These are phyloP conservation scores for Fistulina hepatica DNA, from an alignment of 1,284 basidiomycete species.

Conservation along the genomic window DNA sequence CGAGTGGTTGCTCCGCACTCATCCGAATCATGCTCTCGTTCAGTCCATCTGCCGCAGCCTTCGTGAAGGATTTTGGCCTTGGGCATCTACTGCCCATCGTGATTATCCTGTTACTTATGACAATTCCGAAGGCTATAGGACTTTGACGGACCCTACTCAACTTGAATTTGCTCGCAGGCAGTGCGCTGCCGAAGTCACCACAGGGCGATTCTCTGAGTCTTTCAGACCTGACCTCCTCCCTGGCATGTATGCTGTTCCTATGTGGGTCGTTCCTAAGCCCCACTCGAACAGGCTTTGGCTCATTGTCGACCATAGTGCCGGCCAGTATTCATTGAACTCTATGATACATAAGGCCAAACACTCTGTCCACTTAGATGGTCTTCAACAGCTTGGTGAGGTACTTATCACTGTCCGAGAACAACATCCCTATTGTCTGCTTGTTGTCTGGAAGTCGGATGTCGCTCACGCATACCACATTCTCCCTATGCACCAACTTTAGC, in stretches of 20 bases:
- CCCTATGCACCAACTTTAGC: slow-evolving; percentile 24
- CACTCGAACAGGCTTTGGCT: slow-evolving; percentile 22
- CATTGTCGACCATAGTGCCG: slow-evolving; percentile 26
- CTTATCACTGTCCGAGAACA: slow-evolving; percentile 6
- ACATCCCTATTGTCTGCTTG: too few relatives aligned
- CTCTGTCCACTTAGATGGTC: slow-evolving; percentile 14
- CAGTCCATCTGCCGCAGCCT: slow-evolving; percentile 18
- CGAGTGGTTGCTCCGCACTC: slow-evolving; percentile 13
- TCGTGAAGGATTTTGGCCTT: slow-evolving; percentile 26
- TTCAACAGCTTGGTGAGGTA: slow-evolving; percentile 13
- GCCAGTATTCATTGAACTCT: slow-evolving; percentile 21
- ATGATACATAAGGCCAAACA: slow-evolving; percentile 19
- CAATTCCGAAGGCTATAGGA: slow-evolving; percentile 1
- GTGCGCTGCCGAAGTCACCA: slow-evolving; percentile 19
- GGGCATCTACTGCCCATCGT: neutral
- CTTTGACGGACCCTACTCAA: neutral
- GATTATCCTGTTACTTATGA: slow-evolving; percentile 15
- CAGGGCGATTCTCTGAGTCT: slow-evolving; percentile 22
- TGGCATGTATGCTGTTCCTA: slow-evolving; percentile 28
- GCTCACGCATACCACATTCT: slow-evolving; percentile 21
- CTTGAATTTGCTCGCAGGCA: slow-evolving; percentile 20
- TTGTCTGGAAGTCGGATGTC: slow-evolving; percentile 25
- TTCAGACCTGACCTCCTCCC: slow-evolving; percentile 26
- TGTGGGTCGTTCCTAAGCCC: slow-evolving; percentile 26
- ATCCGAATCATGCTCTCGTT: slow-evolving; percentile 24